phyloP scores from a whole-genome alignment of 495 filamentous ascomycete genomes.

The Talaromyces proteolyticus region DNA sequence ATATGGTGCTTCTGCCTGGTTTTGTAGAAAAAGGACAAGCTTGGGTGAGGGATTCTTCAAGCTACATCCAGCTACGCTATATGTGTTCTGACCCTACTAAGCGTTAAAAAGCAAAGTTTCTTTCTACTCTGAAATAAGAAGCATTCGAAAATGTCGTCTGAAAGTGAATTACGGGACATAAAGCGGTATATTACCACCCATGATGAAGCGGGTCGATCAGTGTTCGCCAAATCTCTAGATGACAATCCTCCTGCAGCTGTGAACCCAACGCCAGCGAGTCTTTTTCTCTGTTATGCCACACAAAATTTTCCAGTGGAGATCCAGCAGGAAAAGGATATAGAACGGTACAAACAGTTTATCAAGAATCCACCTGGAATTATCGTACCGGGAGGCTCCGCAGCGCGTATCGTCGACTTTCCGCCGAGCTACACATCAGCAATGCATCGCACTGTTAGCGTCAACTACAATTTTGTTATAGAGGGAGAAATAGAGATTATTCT shows the following conservation, averaged over 20 bases:
- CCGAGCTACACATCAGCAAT: conserved; percentile 18
- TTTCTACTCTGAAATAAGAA: not conserved
- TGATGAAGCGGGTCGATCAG: not conserved
- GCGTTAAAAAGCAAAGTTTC: not conserved
- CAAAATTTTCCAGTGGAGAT: conserved; percentile 2
- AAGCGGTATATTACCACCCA: conserved; percentile 5
- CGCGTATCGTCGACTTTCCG: conserved; percentile 2
- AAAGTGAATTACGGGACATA: not conserved
- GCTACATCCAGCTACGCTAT: not conserved
- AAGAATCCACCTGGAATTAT: not conserved
- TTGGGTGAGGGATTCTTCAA: not conserved
- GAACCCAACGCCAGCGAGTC: not conserved
- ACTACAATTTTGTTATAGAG: conserved; percentile 63
- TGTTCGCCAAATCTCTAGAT: not conserved
- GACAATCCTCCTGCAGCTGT: not conserved
- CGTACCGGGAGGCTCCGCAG: not conserved
- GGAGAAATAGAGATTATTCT: conserved; percentile 62
- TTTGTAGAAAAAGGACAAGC: not conserved
- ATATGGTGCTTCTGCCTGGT: not conserved
- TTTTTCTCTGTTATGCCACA: not conserved
- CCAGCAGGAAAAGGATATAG: conserved; percentile 1
- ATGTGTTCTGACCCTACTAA: not conserved
- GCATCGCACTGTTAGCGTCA: conserved; percentile 59
- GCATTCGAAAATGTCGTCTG: not conserved
- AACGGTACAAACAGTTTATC: not conserved